Evolutionary conservation across 2,329 filamentous ascomycete species (phyloP).

Genomic region (Capronia epimyces): DNA sequence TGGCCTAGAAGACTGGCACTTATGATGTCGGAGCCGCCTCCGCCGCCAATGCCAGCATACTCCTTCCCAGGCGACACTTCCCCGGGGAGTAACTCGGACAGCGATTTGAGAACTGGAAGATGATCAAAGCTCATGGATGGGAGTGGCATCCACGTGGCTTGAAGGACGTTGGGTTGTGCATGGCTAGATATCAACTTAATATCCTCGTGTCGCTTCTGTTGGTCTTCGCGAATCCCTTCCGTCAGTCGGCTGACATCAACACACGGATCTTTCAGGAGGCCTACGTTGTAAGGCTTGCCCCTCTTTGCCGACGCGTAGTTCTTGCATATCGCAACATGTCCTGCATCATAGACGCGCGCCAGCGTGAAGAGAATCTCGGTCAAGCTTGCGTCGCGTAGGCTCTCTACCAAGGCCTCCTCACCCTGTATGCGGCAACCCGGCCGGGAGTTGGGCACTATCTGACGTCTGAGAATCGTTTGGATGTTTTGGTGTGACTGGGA

Average conservation of each 20-base stretch:
- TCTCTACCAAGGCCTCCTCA: neutral
- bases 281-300: constrained; percentile 11
- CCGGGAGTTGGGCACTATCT: neutral
- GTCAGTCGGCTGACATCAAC: constrained; percentile 15
- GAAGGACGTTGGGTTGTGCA: constrained; percentile 1
- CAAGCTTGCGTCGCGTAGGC: neutral
- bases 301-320: constrained; percentile 7
- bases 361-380: constrained; percentile 17
- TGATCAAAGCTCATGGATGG: constrained; percentile 21
- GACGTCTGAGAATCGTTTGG: neutral
- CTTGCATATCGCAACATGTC: constrained; percentile 21
- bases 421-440: neutral
- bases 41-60: constrained; percentile 27
- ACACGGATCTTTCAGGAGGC: constrained; percentile 12
- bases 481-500: constrained; percentile 19
- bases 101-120: constrained; percentile 15
- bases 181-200: constrained; percentile 11
- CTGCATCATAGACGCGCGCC: constrained; percentile 25
- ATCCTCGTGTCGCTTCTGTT: constrained; percentile 12
- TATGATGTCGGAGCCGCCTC: constrained; percentile 29
- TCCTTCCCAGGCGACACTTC: constrained; percentile 9
- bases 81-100: constrained; percentile 20
- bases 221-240: constrained; percentile 7
- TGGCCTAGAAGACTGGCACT: constrained; percentile 26
- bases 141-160: constrained; percentile 14